Conservation (phyloP, 257 asterid species). For the Fraxinus pennsylvanica region DNA sequence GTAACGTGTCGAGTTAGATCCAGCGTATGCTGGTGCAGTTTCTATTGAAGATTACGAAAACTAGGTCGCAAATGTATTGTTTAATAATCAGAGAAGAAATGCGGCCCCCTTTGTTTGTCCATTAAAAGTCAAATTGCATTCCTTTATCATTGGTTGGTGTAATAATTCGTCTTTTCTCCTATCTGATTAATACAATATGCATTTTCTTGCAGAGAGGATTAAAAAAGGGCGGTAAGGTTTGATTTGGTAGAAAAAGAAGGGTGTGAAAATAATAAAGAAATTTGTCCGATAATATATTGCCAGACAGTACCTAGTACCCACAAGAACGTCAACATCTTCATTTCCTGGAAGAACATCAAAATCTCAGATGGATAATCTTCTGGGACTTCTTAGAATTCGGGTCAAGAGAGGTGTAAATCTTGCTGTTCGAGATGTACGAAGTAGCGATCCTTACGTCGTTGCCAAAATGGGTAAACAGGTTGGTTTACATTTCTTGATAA, state of each 20-base stretch:
- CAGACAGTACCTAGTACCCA: not conserved
- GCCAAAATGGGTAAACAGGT: constrained; percentile 62
- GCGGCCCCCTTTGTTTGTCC: not conserved
- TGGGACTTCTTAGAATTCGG: constrained; percentile 79
- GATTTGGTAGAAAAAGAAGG: constrained; percentile 3
- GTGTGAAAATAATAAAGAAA: not conserved
- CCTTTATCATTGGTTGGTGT: not conserved
- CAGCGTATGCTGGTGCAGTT: no score
- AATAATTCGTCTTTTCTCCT: no score
- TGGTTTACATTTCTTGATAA: not conserved
- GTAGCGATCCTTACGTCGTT: constrained; percentile 82
- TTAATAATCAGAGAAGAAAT: not conserved
- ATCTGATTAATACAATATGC: not conserved
- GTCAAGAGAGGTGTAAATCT: constrained; percentile 74
- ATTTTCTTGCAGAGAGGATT: constrained; percentile 6
- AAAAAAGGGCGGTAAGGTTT: not conserved
- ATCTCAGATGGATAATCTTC: constrained; percentile 47
- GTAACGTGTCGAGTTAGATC: no score
- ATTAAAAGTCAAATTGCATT: no score
- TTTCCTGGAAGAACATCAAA: constrained; percentile 6
- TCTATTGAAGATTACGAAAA: no score
- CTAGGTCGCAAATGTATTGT: no score
- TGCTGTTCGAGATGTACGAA: constrained; percentile 82
- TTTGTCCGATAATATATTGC: not conserved
- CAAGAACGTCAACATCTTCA: not conserved